Conservation (phyloP, 768 basidiomycete species). For the Rhizopogon salebrosus region DNA sequence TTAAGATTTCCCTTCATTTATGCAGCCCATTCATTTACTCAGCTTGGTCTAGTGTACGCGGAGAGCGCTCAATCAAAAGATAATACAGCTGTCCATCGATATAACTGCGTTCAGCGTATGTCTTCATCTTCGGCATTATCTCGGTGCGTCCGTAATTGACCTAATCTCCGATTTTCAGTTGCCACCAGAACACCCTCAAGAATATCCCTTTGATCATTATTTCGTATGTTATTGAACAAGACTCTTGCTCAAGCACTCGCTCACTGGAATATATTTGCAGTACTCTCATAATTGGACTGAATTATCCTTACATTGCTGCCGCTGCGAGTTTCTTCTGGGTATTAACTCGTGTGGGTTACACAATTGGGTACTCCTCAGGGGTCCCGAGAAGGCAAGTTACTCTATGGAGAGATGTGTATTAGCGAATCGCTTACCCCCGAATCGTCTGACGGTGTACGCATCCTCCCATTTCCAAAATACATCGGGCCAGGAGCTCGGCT, state of each 20-base stretch:
- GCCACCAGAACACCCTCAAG: background rate
- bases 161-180: background rate
- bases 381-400: background rate
- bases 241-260: background rate
- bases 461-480: slow-evolving; percentile 29
- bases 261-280: background rate
- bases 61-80: background rate
- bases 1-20: background rate
- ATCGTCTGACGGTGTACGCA: slow-evolving; percentile 32
- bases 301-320: background rate
- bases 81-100: background rate
- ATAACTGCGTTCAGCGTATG: background rate
- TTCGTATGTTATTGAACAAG: background rate
- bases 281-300: background rate
- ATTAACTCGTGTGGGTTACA: background rate
- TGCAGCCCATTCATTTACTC: background rate
- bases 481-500: slow-evolving; percentile 35
- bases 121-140: background rate
- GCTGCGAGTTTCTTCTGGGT: background rate
- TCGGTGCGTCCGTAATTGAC: background rate
- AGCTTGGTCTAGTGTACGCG: background rate
- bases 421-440: slow-evolving; percentile 32
- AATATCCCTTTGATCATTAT: background rate
- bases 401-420: background rate
- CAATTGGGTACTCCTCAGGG: background rate